Base-by-base conservation (phyloP, 495 filamentous ascomycete genomes). In the Penicillium robsamsonii region DNA sequence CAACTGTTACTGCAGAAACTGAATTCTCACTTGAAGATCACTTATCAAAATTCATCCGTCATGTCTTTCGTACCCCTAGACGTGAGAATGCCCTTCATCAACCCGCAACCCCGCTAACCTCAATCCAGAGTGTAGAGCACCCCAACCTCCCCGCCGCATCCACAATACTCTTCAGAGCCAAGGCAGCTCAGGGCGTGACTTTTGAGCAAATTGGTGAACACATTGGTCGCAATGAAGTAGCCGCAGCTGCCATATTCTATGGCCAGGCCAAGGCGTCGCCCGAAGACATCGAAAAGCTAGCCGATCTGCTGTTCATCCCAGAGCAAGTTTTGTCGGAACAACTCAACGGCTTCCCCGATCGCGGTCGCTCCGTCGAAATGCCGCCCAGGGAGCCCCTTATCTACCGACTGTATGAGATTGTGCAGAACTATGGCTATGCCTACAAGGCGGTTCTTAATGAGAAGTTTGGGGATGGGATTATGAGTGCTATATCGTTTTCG, bases 391-490 rank as follows among this genome's bases (percentile, higher is more conserved):
- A 98, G 66, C 94, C 94, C 15, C 72, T 97, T 59, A 93, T 98
- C 67, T 98, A 98, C 68, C 80, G 94, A 0, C 70, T 98, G 54
- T 98, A 90, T 72, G 94, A 98, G 79, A 90, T 97, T 70, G 88
- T 98, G 65, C 92, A 97, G 82, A 98, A 96, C 68, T 98, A 97
- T 67, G 94, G 94, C 6, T 94, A 95, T 71, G 90, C 94, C 22
- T 97, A 94, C 73, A 97, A 97, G 81, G 93, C 91, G 7, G 80
- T 98, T 9, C 70, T 98, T 70, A 98, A 98, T 67, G 94, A 98
- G 83, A 98, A 96, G 78, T 97, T 98, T 75, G 94, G 94, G 0
- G 94, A 98, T 73, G 94, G 94, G 0, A 98, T 98, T 65, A 97
- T 98, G 94, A 96, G 91, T 66, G 94, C 93, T 0, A 96, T 98